Conservation (phyloP, 2,329 filamentous ascomycete species). For the Fusarium neocosmosporiellum region DNA sequence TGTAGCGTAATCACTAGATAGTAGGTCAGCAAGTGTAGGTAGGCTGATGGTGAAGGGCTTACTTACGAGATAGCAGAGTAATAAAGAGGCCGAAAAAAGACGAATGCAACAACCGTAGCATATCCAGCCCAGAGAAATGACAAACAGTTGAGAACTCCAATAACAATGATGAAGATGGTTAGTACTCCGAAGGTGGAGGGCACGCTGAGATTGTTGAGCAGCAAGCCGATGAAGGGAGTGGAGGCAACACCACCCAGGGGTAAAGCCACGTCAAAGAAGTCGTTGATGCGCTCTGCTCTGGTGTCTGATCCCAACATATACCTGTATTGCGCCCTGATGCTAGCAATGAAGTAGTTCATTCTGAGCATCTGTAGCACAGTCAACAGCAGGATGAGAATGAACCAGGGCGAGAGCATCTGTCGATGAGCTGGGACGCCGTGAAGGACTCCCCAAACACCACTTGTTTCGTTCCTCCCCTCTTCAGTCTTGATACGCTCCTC, state of each 20-base stretch:
- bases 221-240: conserved; percentile 76
- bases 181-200: conserved; percentile 68
- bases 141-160: conserved; percentile 72
- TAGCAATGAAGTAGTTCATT: conserved; percentile 79
- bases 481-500: conserved; percentile 65
- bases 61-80: conserved; percentile 77
- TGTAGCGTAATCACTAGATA: conserved; percentile 72
- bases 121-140: conserved; percentile 72
- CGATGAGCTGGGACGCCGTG: conserved; percentile 71
- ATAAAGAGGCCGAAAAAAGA: conserved; percentile 79
- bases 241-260: conserved; percentile 76
- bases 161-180: conserved; percentile 67
- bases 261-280: conserved; percentile 61
- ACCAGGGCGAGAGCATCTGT: conserved; percentile 78
- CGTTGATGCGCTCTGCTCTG: conserved; percentile 51
- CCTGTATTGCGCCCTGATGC: conserved; percentile 75
- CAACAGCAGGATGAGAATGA: conserved; percentile 75
- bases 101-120: conserved; percentile 74
- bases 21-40: fast-evolving
- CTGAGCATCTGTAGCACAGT: conserved; percentile 69
- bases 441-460: conserved; percentile 78
- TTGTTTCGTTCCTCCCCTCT: conserved; percentile 67
- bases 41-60: fast-evolving
- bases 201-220: conserved; percentile 76
- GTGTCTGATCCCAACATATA: conserved; percentile 69